Percentiles rank a stretch among this genome's conserved stretches.
phyloP scores from a whole-genome alignment of 805 yeast species.

The Cyberlindnera galapagoensis region DNA sequence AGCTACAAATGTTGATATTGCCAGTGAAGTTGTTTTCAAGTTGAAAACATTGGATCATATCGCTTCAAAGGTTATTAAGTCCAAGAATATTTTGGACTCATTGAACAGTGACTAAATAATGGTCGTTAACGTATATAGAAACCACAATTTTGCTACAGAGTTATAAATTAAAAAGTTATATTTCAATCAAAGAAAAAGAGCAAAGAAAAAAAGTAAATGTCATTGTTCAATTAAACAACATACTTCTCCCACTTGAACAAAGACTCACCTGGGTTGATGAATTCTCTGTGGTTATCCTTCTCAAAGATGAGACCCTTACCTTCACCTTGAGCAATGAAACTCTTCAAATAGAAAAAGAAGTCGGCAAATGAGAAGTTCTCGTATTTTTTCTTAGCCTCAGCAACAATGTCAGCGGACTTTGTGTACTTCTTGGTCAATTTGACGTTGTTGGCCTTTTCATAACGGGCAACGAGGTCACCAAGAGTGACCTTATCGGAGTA shows the following conservation, averaged over 20 bases:
- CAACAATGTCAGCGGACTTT: constrained; percentile 27
- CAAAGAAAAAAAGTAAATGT: too few species aligned
- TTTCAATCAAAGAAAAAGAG: too few species aligned
- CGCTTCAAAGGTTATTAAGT: constrained; percentile 17
- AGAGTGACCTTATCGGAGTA: constrained; percentile 35
- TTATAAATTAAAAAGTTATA: too few species aligned
- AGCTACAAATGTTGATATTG: constrained; percentile 30
- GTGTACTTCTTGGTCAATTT: constrained; percentile 28
- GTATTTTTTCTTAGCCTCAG: constrained; percentile 25
- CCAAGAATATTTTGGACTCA: constrained; percentile 20
- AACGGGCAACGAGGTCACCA: constrained; percentile 32
- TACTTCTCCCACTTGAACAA: constrained; percentile 38
- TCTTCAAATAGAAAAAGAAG: constrained; percentile 33
- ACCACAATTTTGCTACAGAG: too few species aligned
- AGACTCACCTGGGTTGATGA: constrained; percentile 39
- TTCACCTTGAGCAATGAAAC: constrained; percentile 31
- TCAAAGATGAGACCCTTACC: constrained; percentile 33
- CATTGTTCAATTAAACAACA: constrained; percentile 3
- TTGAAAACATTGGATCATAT: constrained; percentile 17
- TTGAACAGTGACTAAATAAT: constrained; percentile 11
- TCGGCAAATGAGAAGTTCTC: constrained; percentile 27
- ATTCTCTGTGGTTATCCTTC: constrained; percentile 30
- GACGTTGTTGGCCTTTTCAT: constrained; percentile 33
- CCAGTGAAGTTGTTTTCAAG: constrained; percentile 23
- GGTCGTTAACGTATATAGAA: too few species aligned